phyloP scores from a whole-genome alignment of 495 filamentous ascomycete genomes.

The Penicillium canescens region DNA sequence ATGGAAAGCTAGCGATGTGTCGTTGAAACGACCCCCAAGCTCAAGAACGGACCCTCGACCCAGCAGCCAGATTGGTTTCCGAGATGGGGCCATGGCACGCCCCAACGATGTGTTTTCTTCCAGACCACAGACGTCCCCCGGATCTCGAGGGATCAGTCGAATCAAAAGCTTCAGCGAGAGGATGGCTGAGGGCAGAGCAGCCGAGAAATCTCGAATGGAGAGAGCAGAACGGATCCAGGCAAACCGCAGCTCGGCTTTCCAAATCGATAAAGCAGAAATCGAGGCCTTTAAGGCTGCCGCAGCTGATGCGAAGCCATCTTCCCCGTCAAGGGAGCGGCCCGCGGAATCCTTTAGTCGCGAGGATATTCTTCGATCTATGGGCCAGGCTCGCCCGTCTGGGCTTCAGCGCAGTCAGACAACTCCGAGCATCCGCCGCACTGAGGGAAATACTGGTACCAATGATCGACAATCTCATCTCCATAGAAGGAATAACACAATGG shows the following conservation, averaged over 20 bases:
- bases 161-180: slow-evolving; percentile 84
- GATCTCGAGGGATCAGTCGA: slow-evolving; percentile 32
- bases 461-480: slow-evolving; percentile 23
- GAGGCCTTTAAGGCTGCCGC: slow-evolving; percentile 64
- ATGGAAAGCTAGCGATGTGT: slow-evolving; percentile 77
- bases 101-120: slow-evolving; percentile 21
- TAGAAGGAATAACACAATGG: slow-evolving; percentile 28
- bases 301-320: slow-evolving; percentile 38
- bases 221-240: slow-evolving; percentile 55
- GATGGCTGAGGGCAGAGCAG: slow-evolving; percentile 63
- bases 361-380: slow-evolving; percentile 57
- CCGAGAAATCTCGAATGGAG: slow-evolving; percentile 49
- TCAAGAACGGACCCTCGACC: slow-evolving; percentile 22
- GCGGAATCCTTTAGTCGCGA: slow-evolving; percentile 59
- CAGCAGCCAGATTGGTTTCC: slow-evolving; percentile 34
- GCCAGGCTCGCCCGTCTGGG: slow-evolving; percentile 24
- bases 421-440: slow-evolving; percentile 38
- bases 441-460: slow-evolving; percentile 9
- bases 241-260: slow-evolving; percentile 72
- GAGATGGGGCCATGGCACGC: slow-evolving; percentile 27
- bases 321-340: slow-evolving; percentile 48
- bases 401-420: slow-evolving; percentile 55
- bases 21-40: slow-evolving; percentile 71
- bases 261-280: slow-evolving; percentile 63
- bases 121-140: slow-evolving; percentile 28